Base-by-base conservation (phyloP, 192 early-diverging fungal genomes). In the Podila verticillata region DNA sequence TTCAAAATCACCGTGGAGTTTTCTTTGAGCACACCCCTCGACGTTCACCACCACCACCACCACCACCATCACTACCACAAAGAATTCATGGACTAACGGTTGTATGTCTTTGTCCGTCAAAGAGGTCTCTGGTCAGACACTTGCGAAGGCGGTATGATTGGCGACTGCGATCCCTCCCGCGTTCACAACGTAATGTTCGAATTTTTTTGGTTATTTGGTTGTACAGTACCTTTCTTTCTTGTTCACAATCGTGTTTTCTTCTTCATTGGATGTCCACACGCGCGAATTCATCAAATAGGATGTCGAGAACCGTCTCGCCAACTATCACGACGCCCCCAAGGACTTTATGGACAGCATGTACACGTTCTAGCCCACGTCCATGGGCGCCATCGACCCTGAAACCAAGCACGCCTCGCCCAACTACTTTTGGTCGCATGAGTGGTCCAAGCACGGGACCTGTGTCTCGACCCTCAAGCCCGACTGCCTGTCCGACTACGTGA, bases 371-470 rank as follows among this genome's bases (percentile, higher is more conserved):
- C 82, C 88, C 57, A 90, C 88, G 1, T 89, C 90, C 80, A 88
- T 91, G 65, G 92, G 91, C 31, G 87, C 92, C 83, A 90, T 94
- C 83, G 89, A 94, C 83, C 89, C 83, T 78, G 39, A 15, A 4
- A 44, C 39, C 39, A 10, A 44, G 2, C 39, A 15, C 12, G 15
- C 13, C 13, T 44, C 15, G 2, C 39, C 15, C 39, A 44, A 44
- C 39, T 17, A 0, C 39, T 92, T 95, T 82, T 93, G 92, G 92
- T 74, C 89, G 7, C 93, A 95, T 72, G 93, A 95, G 62, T 95
- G 91, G 91, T 78, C 73, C 85, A 95, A 95, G 86, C 93, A 95
- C 72, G 93, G 93, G 24, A 93, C 91, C 9, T 95, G 92, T 78
- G 88, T 93, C 9, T 85, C 87, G 3, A 93, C 92, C 1, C 72